phyloP scores from a whole-genome alignment of 768 basidiomycete genomes.

The Podaxis mareebaensis region DNA sequence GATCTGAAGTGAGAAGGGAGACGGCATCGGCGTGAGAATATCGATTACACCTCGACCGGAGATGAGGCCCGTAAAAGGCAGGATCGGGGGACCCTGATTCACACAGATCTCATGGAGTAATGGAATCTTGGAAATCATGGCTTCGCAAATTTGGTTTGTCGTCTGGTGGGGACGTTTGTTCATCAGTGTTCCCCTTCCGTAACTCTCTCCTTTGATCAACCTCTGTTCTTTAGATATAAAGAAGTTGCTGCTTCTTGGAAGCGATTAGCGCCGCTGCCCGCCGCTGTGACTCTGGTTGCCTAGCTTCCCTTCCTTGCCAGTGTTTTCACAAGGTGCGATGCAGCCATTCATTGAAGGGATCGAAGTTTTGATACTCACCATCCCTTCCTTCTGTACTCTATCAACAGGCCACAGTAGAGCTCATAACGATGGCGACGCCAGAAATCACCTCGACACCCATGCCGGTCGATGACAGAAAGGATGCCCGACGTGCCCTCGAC shows the following conservation, averaged over 20 bases:
- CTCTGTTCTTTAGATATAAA: neutral
- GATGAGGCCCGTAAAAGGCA: neutral
- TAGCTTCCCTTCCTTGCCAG: neutral
- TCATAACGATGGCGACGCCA: conserved; percentile 2
- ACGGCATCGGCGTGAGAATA: neutral
- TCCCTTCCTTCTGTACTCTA: neutral
- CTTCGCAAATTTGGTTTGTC: too few species aligned
- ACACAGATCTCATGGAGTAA: neutral
- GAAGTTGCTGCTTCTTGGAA: neutral
- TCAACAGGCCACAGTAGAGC: neutral
- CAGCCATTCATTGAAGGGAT: neutral
- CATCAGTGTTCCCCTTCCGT: neutral
- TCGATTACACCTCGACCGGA: neutral
- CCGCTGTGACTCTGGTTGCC: neutral
- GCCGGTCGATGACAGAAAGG: neutral
- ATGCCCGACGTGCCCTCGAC: neutral
- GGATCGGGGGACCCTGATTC: neutral
- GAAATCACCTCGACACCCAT: neutral
- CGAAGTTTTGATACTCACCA: neutral
- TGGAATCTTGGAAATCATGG: too few species aligned
- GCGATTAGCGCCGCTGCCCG: neutral
- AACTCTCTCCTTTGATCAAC: neutral
- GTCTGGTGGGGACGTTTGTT: neutral
- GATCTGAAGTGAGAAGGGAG: neutral
- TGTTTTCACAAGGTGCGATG: neutral